phyloP scores from a whole-genome alignment of 768 basidiomycete species.

The Podaxis mareebaensis region DNA sequence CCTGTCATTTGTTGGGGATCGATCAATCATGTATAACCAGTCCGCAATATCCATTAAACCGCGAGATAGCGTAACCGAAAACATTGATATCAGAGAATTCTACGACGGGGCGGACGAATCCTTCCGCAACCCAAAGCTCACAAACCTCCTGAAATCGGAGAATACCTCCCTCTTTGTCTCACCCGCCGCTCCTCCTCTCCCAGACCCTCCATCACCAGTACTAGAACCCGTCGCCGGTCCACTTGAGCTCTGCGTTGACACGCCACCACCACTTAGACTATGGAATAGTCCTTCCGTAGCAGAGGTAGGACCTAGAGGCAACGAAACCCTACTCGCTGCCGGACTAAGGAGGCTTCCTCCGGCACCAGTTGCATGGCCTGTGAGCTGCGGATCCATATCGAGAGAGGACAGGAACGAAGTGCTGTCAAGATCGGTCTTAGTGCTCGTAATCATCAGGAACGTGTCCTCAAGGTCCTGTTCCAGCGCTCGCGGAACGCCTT shows the following conservation, averaged over 20 bases:
- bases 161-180: slow-evolving; percentile 77
- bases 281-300: slow-evolving; percentile 59
- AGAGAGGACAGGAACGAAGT: slow-evolving; percentile 91
- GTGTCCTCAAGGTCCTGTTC: slow-evolving; percentile 91
- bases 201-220: slow-evolving; percentile 33
- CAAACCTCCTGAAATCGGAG: slow-evolving; percentile 84
- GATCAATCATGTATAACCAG: not conserved
- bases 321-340: slow-evolving; percentile 58
- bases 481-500: slow-evolving; percentile 83
- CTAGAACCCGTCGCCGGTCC: slow-evolving; percentile 67
- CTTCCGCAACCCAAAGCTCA: slow-evolving; percentile 84
- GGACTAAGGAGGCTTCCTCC: slow-evolving; percentile 65
- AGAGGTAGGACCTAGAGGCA: slow-evolving; percentile 40
- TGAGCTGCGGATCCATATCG: slow-evolving; percentile 88
- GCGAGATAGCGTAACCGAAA: slow-evolving; percentile 14
- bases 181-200: slow-evolving; percentile 26
- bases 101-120: slow-evolving; percentile 43
- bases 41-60: not conserved
- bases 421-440: slow-evolving; percentile 82
- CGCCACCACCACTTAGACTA: slow-evolving; percentile 40
- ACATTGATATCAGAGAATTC: not conserved
- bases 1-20: not conserved
- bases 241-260: slow-evolving; percentile 54
- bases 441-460: slow-evolving; percentile 92
- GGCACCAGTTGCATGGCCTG: slow-evolving; percentile 29